phyloP scores from a whole-genome alignment of 306 rosid species.

The Rosa lucieae region DNA sequence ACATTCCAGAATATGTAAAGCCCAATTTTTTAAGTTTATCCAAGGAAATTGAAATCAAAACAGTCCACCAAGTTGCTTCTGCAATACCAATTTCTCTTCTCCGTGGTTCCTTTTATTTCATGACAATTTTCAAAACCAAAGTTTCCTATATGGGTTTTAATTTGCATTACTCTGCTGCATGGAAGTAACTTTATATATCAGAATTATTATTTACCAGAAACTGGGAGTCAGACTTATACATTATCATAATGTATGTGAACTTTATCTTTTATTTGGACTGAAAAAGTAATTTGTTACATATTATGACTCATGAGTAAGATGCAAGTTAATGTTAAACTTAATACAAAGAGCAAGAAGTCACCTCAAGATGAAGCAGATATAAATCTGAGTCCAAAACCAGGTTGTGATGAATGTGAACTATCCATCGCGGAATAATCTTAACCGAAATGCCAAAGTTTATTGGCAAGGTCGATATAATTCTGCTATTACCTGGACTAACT shows the following conservation, averaged over 20 bases:
- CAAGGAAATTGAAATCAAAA: too few species aligned
- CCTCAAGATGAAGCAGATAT: constrained; percentile 90
- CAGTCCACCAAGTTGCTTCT: too few species aligned
- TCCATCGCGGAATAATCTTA: constrained; percentile 75
- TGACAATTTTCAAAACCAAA: neutral
- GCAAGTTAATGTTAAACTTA: constrained; percentile 5
- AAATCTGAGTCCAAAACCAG: constrained; percentile 86
- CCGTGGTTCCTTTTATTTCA: too few species aligned
- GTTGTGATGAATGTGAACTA: constrained; percentile 70
- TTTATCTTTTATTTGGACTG: neutral
- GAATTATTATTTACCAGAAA: neutral
- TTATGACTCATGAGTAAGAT: neutral
- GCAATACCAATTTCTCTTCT: too few species aligned
- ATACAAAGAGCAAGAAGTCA: constrained; percentile 30
- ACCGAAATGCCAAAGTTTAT: constrained; percentile 68
- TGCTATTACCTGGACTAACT: constrained; percentile 90
- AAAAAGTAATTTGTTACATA: neutral
- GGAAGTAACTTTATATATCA: neutral
- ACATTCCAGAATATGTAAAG: too few species aligned
- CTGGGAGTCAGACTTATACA: neutral
- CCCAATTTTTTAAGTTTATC: too few species aligned
- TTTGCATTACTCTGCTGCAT: too few species aligned
- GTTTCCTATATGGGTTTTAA: neutral
- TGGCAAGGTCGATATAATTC: constrained; percentile 85
- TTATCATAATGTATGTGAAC: neutral